Percentiles rank a stretch among this genome's conserved stretches.
These are phyloP conservation scores for Staphylotrichum tortipilum DNA, from an alignment of 495 filamentous ascomycete genomes.

Conservation along the genomic window DNA sequence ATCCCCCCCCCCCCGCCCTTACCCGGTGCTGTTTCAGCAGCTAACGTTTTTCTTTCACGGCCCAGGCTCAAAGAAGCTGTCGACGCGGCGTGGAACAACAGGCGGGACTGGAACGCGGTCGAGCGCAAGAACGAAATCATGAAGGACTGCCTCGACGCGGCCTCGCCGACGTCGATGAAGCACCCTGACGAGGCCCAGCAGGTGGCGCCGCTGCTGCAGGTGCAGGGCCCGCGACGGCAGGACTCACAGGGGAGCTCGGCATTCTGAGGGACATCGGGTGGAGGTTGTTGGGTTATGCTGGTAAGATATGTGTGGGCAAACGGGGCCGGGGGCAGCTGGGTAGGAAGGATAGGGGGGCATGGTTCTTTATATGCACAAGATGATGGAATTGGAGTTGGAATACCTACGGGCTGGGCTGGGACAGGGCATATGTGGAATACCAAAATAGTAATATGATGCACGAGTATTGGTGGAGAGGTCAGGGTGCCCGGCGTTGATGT, in stretches of 20 bases:
- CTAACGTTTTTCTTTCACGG: no score
- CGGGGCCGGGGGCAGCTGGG: no score
- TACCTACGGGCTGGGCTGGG: no score
- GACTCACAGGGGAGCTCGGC: background rate
- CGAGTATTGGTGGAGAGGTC: no score
- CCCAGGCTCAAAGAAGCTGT: slow-evolving; percentile 39
- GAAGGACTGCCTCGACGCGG: slow-evolving; percentile 22
- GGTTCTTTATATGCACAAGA: no score
- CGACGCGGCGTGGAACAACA: slow-evolving; percentile 24
- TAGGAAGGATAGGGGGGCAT: no score
- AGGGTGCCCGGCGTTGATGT: no score
- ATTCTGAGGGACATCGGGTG: background rate
- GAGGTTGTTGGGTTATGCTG: no score
- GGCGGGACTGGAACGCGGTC: slow-evolving; percentile 40
- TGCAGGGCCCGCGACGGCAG: slow-evolving; percentile 5
- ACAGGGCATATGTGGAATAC: no score
- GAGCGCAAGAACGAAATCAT: slow-evolving; percentile 41
- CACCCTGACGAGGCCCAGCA: slow-evolving; percentile 10
- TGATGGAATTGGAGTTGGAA: no score
- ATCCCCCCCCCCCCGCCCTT: background rate
- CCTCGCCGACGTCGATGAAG: background rate
- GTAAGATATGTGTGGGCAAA: no score
- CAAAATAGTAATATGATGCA: no score
- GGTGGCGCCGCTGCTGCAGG: slow-evolving; percentile 15
- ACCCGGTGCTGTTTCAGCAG: background rate